A percentile compares a stretch with the other conserved stretches of the same genome.
Evolutionary conservation across 768 basidiomycete species (phyloP).

Genomic region (Lentinula boryana): DNA sequence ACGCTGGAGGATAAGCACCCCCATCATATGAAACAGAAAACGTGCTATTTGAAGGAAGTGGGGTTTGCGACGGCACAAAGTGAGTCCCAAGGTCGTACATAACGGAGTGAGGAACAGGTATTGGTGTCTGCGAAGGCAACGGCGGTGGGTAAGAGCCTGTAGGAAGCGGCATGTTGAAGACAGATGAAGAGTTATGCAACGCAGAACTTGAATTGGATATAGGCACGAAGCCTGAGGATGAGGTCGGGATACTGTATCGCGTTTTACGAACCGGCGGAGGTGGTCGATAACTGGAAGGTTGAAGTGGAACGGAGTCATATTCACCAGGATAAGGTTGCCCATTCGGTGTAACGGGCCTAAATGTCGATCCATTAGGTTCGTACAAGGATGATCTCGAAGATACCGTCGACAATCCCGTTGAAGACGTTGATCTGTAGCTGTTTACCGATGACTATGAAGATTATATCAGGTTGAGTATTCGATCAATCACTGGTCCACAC

Average conservation of each 20-base stretch:
- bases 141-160: constrained; percentile 13
- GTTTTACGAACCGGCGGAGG: constrained; percentile 40
- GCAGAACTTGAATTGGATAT: constrained; percentile 32
- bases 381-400: constrained; percentile 20
- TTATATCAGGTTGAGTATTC: background rate
- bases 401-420: constrained; percentile 28
- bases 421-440: constrained; percentile 28
- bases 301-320: constrained; percentile 25
- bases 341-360: constrained; percentile 28
- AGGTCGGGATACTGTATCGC: constrained; percentile 59
- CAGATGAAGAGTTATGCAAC: constrained; percentile 7
- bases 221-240: constrained; percentile 68
- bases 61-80: constrained; percentile 24
- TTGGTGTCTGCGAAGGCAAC: constrained; percentile 34
- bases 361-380: constrained; percentile 27
- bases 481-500: background rate
- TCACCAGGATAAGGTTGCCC: constrained; percentile 36
- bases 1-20: constrained; percentile 12
- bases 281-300: constrained; percentile 25
- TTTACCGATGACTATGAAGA: constrained; percentile 27
- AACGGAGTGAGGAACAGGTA: constrained; percentile 20
- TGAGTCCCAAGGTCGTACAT: constrained; percentile 15
- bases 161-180: constrained; percentile 15
- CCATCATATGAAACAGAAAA: background rate
- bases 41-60: constrained; percentile 17